Evolutionary conservation across 306 rosid genomes (phyloP).

Genomic region (Pterocarpus santalinus): DNA sequence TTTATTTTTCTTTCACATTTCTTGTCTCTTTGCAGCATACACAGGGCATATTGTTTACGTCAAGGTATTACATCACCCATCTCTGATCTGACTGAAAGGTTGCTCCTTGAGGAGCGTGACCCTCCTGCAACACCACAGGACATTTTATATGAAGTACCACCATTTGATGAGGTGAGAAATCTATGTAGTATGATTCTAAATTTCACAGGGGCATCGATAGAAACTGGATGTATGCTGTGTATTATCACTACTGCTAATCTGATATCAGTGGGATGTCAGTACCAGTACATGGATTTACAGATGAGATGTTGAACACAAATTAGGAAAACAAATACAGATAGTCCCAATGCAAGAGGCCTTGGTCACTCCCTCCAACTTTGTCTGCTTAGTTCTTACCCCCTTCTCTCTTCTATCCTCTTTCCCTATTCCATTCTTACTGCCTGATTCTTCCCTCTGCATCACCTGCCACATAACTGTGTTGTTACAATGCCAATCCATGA

Average conservation of each 20-base stretch:
- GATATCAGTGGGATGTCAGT: neutral
- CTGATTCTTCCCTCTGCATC: neutral
- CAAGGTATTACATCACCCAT: constrained; percentile 94
- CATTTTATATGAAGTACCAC: constrained; percentile 86
- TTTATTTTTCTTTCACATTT: constrained; percentile 34
- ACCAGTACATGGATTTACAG: constrained; percentile 11
- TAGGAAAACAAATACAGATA: neutral
- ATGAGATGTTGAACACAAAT: neutral
- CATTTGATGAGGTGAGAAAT: constrained; percentile 89
- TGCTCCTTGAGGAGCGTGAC: constrained; percentile 94
- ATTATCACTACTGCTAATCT: constrained; percentile 3
- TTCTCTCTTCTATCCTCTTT: neutral
- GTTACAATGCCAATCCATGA: constrained; percentile 12
- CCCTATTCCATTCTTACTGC: neutral
- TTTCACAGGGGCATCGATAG: neutral
- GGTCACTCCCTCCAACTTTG: neutral
- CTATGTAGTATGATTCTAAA: constrained; percentile 34
- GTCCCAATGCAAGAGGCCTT: neutral
- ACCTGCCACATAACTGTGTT: constrained; percentile 8
- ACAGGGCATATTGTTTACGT: constrained; percentile 86
- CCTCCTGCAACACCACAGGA: constrained; percentile 90
- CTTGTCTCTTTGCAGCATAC: constrained; percentile 70
- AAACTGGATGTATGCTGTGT: neutral
- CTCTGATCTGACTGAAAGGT: constrained; percentile 91
- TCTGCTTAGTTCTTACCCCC: constrained; percentile 8